Evolutionary conservation across 2,329 filamentous ascomycete species (phyloP).

Genomic region (Aspergillus fumigatiaffinis): DNA sequence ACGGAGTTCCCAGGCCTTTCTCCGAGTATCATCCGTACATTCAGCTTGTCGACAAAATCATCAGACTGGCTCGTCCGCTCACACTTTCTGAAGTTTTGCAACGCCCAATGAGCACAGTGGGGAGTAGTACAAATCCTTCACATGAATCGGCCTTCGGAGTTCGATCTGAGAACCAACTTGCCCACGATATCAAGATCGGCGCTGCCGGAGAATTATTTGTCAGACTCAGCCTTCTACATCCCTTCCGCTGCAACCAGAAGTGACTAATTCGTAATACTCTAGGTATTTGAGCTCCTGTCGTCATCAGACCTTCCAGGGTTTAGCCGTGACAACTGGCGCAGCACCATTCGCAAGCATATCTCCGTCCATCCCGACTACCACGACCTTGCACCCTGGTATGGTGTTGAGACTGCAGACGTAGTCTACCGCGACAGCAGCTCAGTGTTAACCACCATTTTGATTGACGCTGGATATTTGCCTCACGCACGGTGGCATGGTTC

Average conservation of each 20-base stretch:
- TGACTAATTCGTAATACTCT: background rate
- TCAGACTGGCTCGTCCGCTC: no score
- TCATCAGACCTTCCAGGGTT: slow-evolving; percentile 26
- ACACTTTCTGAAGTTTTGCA: no score
- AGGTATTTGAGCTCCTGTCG: slow-evolving; percentile 11
- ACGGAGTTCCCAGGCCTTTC: no score
- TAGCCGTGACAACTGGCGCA: slow-evolving; percentile 44
- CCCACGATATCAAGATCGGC: slow-evolving; percentile 4
- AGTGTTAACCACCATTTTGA: slow-evolving; percentile 5
- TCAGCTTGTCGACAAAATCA: no score
- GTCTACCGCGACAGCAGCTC: slow-evolving; percentile 33
- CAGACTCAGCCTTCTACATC: background rate
- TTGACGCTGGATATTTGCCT: slow-evolving; percentile 7
- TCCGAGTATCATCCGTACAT: no score
- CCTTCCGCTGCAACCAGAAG: no score
- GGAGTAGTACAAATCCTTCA: background rate
- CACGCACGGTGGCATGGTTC: slow-evolving; percentile 16
- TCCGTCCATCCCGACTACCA: slow-evolving; percentile 39
- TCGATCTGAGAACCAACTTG: slow-evolving; percentile 3
- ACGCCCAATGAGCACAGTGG: background rate
- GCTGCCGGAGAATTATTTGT: slow-evolving; percentile 12
- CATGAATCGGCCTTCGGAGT: background rate
- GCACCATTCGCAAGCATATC: slow-evolving; percentile 44
- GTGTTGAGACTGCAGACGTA: slow-evolving; percentile 47
- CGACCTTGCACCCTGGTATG: slow-evolving; percentile 38